Conservation (phyloP, 441 rosid genomes). For the Iberis amara region DNA sequence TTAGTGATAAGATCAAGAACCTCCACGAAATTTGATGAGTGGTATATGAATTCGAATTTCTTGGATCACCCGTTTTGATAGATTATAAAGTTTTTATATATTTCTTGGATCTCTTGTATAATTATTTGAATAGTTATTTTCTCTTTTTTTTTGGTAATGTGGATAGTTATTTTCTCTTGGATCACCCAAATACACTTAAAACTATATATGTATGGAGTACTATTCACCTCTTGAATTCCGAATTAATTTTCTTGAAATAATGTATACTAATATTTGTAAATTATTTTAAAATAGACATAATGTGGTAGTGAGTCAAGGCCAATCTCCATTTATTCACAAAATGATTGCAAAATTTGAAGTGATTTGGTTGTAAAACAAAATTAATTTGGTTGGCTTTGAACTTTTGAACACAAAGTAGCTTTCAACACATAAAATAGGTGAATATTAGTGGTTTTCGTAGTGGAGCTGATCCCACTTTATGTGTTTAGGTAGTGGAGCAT, state of each 20-base stretch:
- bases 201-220: conserved; percentile 7
- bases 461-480: conserved; percentile 20
- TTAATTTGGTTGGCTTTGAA: conserved; percentile 26
- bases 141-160: too few species aligned
- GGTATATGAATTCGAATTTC: conserved; percentile 12
- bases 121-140: not conserved
- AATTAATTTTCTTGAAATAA: conserved; percentile 26
- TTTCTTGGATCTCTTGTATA: conserved; percentile 21
- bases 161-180: conserved; percentile 15
- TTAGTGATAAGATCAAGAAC: conserved; percentile 13
- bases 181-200: conserved; percentile 26
- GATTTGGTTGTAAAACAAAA: conserved; percentile 23
- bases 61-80: conserved; percentile 22
- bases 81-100: not conserved
- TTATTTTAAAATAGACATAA: conserved; percentile 5
- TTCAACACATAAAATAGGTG: conserved; percentile 19
- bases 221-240: not conserved
- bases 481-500: conserved; percentile 27
- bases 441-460: conserved; percentile 14
- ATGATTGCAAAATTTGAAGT: conserved; percentile 9
- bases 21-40: conserved; percentile 10
- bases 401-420: conserved; percentile 17
- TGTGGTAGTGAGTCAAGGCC: conserved; percentile 21
- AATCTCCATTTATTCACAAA: conserved; percentile 19
- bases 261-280: not conserved